phyloP scores from a whole-genome alignment of 305 asterid genomes.

The Solanum hybrid region DNA sequence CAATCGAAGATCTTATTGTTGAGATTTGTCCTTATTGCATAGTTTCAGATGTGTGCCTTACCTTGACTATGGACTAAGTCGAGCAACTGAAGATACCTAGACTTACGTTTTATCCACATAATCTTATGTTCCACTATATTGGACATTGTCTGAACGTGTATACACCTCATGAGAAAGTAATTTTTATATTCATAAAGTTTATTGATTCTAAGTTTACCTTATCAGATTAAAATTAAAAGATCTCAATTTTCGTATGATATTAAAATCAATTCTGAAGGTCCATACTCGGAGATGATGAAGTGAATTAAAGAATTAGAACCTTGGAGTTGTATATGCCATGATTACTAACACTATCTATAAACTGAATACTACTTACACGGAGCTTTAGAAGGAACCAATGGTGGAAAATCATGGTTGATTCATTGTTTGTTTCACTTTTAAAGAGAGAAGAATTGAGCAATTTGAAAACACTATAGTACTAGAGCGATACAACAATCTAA shows the following conservation, averaged over 20 bases:
- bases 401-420: neutral
- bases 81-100: neutral
- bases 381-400: neutral
- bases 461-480: neutral
- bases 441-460: neutral
- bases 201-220: neutral
- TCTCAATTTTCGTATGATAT: neutral
- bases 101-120: neutral
- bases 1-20: neutral
- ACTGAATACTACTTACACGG: neutral
- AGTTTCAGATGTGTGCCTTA: neutral
- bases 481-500: neutral
- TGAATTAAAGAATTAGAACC: neutral
- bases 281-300: neutral
- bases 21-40: neutral
- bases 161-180: neutral
- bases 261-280: neutral
- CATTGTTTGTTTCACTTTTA: neutral
- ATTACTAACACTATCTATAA: neutral
- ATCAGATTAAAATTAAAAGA: neutral
- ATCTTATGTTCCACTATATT: neutral
- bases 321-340: neutral
- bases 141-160: neutral
- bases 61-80: neutral
- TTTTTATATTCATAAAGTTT: neutral